Evolutionary conservation across 1,284 basidiomycete genomes (phyloP).

Genomic region (Trichosporon sp.): DNA sequence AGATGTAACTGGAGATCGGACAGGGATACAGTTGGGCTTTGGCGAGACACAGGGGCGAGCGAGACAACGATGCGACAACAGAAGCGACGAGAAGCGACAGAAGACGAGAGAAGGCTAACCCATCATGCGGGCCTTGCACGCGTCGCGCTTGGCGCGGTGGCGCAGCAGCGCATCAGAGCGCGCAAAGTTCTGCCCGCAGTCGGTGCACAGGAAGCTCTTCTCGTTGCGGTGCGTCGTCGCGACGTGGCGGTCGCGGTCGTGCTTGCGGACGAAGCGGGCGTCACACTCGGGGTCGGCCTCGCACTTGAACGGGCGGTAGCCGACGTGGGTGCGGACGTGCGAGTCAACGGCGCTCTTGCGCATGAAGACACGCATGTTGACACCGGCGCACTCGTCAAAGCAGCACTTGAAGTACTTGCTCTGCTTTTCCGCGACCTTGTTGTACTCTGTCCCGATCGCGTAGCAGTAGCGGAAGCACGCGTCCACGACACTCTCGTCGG

Average conservation of each 20-base stretch:
- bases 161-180: conserved; percentile 34
- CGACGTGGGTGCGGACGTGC: conserved; percentile 34
- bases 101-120: neutral
- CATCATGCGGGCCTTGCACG: conserved; percentile 30
- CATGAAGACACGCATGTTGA: conserved; percentile 28
- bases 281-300: conserved; percentile 32
- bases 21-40: neutral
- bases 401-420: conserved; percentile 35
- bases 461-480: conserved; percentile 36
- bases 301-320: conserved; percentile 33
- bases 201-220: conserved; percentile 31
- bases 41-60: neutral
- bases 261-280: conserved; percentile 33
- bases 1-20: neutral
- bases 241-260: conserved; percentile 34
- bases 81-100: neutral
- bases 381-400: conserved; percentile 32
- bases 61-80: neutral
- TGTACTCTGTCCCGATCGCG: conserved; percentile 30
- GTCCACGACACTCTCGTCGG: conserved; percentile 29
- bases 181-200: conserved; percentile 35
- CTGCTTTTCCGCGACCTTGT: conserved; percentile 33
- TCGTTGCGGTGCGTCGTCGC: conserved; percentile 33
- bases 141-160: conserved; percentile 34
- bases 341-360: conserved; percentile 34